Evolutionary conservation across 1,139 yeast genomes (phyloP).

Genomic region (Geotrichum histeridarum): DNA sequence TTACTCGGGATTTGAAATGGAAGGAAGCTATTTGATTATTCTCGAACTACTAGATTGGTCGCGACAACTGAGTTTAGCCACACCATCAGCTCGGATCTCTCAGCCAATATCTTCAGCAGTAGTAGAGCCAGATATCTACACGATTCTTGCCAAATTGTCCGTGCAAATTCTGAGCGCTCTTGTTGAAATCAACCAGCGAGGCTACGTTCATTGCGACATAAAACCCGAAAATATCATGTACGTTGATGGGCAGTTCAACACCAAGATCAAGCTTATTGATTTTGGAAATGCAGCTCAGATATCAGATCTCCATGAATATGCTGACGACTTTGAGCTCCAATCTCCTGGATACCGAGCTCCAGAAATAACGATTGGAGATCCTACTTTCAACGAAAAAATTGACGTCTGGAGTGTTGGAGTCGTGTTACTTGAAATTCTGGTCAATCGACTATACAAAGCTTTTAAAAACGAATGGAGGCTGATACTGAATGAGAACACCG

Average conservation of each 20-base stretch:
- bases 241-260: slow-evolving; percentile 17
- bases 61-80: slow-evolving; percentile 18
- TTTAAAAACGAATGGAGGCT: slow-evolving; percentile 22
- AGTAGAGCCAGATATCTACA: slow-evolving; percentile 5
- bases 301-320: slow-evolving; percentile 22
- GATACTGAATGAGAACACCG: slow-evolving; percentile 13
- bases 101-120: background rate
- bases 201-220: slow-evolving; percentile 72
- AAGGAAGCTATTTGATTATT: slow-evolving; percentile 22
- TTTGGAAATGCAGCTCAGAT: slow-evolving; percentile 27
- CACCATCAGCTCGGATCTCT: slow-evolving; percentile 1
- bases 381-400: slow-evolving; percentile 25
- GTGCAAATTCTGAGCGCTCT: slow-evolving; percentile 27
- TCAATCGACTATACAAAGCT: slow-evolving; percentile 21
- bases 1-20: slow-evolving; percentile 21
- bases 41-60: slow-evolving; percentile 23
- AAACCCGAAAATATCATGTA: slow-evolving; percentile 74
- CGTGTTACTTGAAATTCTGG: slow-evolving; percentile 27
- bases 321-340: slow-evolving; percentile 28
- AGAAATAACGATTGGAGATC: slow-evolving; percentile 30
- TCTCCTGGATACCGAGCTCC: slow-evolving; percentile 31
- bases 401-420: slow-evolving; percentile 32
- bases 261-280: slow-evolving; percentile 27
- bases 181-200: slow-evolving; percentile 41
- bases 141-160: slow-evolving; percentile 26